phyloP scores from a whole-genome alignment of 2,329 filamentous ascomycete genomes.

The Orbilia blumenaviensis region DNA sequence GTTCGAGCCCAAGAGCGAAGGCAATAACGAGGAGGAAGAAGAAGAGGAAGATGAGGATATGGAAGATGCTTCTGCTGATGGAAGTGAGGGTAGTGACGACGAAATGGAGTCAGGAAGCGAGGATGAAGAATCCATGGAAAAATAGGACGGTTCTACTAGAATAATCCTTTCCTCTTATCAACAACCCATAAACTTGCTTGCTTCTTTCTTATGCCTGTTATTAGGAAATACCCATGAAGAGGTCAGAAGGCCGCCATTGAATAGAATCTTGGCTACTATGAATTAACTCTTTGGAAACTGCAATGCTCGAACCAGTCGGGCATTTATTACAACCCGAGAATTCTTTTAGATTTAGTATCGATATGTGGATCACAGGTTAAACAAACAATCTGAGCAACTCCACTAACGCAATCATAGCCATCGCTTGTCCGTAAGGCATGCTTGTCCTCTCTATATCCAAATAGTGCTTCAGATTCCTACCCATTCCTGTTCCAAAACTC shows the following conservation, averaged over 20 bases:
- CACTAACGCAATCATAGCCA: conserved; percentile 82
- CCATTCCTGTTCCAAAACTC: conserved; percentile 83
- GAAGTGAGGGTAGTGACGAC: conserved; percentile 22
- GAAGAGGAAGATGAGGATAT: conserved; percentile 43
- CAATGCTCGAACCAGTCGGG: too few relatives aligned
- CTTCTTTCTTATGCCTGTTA: too few relatives aligned
- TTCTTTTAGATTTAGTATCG: too few relatives aligned
- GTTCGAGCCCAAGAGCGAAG: conserved; percentile 37
- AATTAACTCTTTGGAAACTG: too few relatives aligned
- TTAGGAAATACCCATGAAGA: too few relatives aligned
- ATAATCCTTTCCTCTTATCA: too few relatives aligned
- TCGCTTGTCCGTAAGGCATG: conserved; percentile 86
- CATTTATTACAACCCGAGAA: too few relatives aligned
- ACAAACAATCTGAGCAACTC: conserved; percentile 74
- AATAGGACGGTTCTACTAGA: neutral
- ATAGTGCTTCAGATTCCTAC: conserved; percentile 76
- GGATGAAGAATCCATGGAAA: conserved; percentile 3
- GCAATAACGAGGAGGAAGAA: conserved; percentile 25
- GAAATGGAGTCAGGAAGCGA: conserved; percentile 36
- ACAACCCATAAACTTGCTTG: too few relatives aligned
- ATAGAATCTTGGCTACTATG: too few relatives aligned
- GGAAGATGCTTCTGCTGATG: conserved; percentile 19
- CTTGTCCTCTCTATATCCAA: conserved; percentile 78
- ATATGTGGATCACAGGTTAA: too few relatives aligned
- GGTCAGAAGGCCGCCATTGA: too few relatives aligned